Percentiles rank a stretch among this genome's conserved stretches.
Evolutionary conservation across 1,139 yeast genomes (phyloP).

Genomic region (Citeromyces hawaiiensis): DNA sequence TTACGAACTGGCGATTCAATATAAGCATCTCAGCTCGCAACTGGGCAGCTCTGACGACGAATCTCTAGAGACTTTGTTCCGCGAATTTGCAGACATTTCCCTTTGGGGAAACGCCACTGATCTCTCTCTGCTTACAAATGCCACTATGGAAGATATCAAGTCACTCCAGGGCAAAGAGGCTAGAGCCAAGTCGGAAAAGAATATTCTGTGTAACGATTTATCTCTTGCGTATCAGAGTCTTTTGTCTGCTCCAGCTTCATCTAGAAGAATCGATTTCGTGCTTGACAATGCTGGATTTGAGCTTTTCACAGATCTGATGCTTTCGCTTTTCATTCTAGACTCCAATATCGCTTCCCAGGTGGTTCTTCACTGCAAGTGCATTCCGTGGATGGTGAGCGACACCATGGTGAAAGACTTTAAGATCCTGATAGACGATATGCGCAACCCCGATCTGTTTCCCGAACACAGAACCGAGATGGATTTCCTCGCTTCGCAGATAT

Average conservation of each 20-base stretch:
- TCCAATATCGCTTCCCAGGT: constrained; percentile 47
- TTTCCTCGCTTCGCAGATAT: constrained; percentile 35
- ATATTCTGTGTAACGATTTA: constrained; percentile 70
- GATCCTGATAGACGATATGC: constrained; percentile 44
- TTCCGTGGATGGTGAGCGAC: constrained; percentile 98
- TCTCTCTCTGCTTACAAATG: constrained; percentile 74
- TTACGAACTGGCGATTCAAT: constrained; percentile 66
- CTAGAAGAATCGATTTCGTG: constrained; percentile 61
- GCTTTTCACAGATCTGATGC: constrained; percentile 73
- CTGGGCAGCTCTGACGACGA: constrained; percentile 21
- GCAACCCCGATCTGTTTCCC: constrained; percentile 36
- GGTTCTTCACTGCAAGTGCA: constrained; percentile 74
- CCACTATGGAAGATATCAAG: constrained; percentile 76
- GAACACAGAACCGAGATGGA: constrained; percentile 27
- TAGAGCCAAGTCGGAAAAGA: constrained; percentile 70
- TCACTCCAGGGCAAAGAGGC: constrained; percentile 86
- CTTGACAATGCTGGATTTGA: constrained; percentile 95
- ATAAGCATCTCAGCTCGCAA: constrained; percentile 20
- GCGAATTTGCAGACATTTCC: constrained; percentile 78
- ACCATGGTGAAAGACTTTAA: constrained; percentile 75
- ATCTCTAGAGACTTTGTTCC: constrained; percentile 27
- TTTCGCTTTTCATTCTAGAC: constrained; percentile 66
- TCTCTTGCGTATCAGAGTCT: constrained; percentile 49
- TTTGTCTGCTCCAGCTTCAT: constrained; percentile 11
- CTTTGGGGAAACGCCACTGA: constrained; percentile 99